Evolutionary conservation across 1,284 basidiomycete species (phyloP).

Genomic region (Paramarasmius palmivorus): DNA sequence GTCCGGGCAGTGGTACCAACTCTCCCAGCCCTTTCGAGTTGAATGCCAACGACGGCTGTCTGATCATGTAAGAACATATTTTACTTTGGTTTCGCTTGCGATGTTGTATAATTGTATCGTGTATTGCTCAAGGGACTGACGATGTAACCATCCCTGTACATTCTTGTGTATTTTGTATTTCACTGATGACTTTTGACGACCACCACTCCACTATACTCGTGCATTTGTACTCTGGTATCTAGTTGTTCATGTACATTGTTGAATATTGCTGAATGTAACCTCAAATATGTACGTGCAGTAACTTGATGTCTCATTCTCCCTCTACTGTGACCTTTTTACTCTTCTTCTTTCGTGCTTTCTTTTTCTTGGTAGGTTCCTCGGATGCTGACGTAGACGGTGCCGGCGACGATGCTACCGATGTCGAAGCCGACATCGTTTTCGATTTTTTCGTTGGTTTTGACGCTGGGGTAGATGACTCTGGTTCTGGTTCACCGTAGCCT

Average conservation of each 20-base stretch:
- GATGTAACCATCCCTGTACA: no score
- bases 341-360: constrained; percentile 23
- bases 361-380: constrained; percentile 25
- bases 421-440: constrained; percentile 4
- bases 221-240: no score
- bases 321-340: background rate
- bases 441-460: constrained; percentile 3
- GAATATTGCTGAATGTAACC: no score
- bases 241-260: no score
- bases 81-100: background rate
- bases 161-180: background rate
- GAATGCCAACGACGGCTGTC: constrained; percentile 20
- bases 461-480: background rate
- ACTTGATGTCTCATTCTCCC: background rate
- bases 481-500: constrained; percentile 7
- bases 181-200: background rate
- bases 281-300: no score
- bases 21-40: constrained; percentile 12
- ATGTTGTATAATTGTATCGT: no score
- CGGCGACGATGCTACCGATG: constrained; percentile 1
- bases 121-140: no score
- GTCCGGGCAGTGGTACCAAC: constrained; percentile 28
- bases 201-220: no score
- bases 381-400: background rate
- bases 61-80: constrained; percentile 19